These are phyloP conservation scores for Rhizopus microsporus DNA, from an alignment of 371 early-diverging fungal species.

Conservation along the genomic window DNA sequence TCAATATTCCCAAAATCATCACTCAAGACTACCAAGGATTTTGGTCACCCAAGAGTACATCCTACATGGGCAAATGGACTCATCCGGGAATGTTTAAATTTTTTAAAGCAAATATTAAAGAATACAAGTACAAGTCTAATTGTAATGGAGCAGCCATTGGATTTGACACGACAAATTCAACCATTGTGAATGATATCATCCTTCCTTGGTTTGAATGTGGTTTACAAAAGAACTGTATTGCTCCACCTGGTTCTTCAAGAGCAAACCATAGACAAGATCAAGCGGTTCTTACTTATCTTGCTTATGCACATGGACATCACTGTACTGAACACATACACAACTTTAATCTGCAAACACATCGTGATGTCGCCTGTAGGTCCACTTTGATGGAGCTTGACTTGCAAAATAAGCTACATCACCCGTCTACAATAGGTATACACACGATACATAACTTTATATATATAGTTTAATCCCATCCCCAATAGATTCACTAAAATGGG, in stretches of 20 bases:
- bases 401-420: slow-evolving; percentile 33
- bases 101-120: slow-evolving; percentile 39
- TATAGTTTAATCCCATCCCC: neutral
- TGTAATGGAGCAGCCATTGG: slow-evolving; percentile 68
- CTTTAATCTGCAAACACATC: slow-evolving; percentile 40
- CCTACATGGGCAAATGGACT: slow-evolving; percentile 55
- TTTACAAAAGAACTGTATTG: slow-evolving; percentile 58
- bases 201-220: slow-evolving; percentile 62
- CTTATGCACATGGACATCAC: slow-evolving; percentile 40
- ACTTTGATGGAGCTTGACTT: slow-evolving; percentile 31
- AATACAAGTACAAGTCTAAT: slow-evolving; percentile 51
- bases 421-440: slow-evolving; percentile 38
- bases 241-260: slow-evolving; percentile 62
- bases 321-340: slow-evolving; percentile 32
- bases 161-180: slow-evolving; percentile 54
- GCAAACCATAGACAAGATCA: slow-evolving; percentile 70
- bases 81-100: slow-evolving; percentile 63
- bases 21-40: slow-evolving; percentile 42
- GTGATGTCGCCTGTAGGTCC: slow-evolving; percentile 36
- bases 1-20: slow-evolving; percentile 37
- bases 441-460: slow-evolving; percentile 4
- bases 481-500: slow-evolving; percentile 45
- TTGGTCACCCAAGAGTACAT: slow-evolving; percentile 60
- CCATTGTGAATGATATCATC: slow-evolving; percentile 50
- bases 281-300: slow-evolving; percentile 61